Percentiles rank a stretch among this genome's conserved stretches.
phyloP scores from a whole-genome alignment of 345 rosid genomes.

The Raphanus sativus region DNA sequence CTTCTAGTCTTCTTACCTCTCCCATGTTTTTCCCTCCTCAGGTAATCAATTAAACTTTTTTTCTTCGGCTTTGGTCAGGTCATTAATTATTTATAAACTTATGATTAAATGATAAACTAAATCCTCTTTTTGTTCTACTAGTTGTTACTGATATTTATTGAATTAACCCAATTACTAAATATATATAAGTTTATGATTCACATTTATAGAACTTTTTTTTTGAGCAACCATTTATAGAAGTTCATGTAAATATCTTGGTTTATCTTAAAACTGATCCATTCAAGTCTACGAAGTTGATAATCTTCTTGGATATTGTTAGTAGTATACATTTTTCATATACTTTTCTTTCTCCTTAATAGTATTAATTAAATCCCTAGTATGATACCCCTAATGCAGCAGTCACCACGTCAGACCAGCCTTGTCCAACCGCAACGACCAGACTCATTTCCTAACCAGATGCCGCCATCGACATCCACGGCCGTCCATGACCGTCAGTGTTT shows the following conservation, averaged over 20 bases:
- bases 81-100: not conserved
- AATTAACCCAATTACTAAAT: not conserved
- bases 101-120: constrained; percentile 5
- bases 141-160: not conserved
- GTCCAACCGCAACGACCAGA: constrained; percentile 29
- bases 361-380: not conserved
- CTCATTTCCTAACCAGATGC: constrained; percentile 22
- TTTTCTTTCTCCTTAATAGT: not conserved
- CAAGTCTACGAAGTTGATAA: not conserved
- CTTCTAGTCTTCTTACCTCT: constrained; percentile 80
- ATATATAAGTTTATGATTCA: not conserved
- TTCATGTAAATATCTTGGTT: not conserved
- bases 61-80: not conserved
- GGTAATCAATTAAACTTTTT: constrained; percentile 39
- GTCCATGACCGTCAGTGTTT: constrained; percentile 48
- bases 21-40: constrained; percentile 83
- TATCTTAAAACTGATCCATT: not conserved
- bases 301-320: constrained; percentile 4
- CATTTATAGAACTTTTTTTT: not conserved
- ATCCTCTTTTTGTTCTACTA: not conserved
- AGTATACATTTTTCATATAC: not conserved
- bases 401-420: constrained; percentile 14
- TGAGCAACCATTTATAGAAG: not conserved
- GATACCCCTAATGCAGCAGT: constrained; percentile 9
- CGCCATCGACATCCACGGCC: constrained; percentile 46